Evolutionary conservation across 345 rosid genomes (phyloP).

Genomic region (Eucalyptus cloeziana): DNA sequence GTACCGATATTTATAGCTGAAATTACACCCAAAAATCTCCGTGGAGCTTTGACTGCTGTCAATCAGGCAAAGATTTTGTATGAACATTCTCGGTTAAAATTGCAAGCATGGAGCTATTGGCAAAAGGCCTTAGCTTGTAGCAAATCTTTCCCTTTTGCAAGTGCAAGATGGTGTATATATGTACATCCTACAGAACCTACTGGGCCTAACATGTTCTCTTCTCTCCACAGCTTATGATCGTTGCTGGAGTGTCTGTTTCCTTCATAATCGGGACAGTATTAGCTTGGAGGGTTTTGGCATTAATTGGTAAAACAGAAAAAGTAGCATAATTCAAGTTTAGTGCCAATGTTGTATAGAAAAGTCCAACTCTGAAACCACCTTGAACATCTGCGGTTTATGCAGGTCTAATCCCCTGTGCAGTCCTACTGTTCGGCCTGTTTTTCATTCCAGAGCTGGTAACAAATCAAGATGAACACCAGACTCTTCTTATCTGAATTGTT

Average conservation of each 20-base stretch:
- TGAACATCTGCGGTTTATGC: neutral
- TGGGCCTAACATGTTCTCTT: neutral
- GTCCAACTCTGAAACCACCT: neutral
- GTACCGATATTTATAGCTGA: conserved; percentile 88
- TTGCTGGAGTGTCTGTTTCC: conserved; percentile 67
- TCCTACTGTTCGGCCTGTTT: neutral
- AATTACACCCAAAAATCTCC: conserved; percentile 69
- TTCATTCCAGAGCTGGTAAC: neutral
- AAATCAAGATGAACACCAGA: too few species aligned
- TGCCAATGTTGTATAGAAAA: neutral
- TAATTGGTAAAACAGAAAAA: conserved; percentile 37
- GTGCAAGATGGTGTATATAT: neutral
- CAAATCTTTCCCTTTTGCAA: neutral
- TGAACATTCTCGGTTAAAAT: neutral
- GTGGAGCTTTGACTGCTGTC: conserved; percentile 71
- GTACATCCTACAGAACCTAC: neutral
- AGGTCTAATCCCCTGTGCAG: conserved; percentile 1
- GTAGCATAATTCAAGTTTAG: neutral
- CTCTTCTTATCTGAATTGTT: too few species aligned
- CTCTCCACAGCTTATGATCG: conserved; percentile 57
- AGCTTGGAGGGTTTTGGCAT: conserved; percentile 75
- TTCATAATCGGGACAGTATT: conserved; percentile 77
- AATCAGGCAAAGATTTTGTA: conserved; percentile 46
- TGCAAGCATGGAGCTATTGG: neutral
- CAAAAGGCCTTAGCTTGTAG: neutral